phyloP scores from a whole-genome alignment of 768 basidiomycete genomes.

The Tricholoma furcatifolium region DNA sequence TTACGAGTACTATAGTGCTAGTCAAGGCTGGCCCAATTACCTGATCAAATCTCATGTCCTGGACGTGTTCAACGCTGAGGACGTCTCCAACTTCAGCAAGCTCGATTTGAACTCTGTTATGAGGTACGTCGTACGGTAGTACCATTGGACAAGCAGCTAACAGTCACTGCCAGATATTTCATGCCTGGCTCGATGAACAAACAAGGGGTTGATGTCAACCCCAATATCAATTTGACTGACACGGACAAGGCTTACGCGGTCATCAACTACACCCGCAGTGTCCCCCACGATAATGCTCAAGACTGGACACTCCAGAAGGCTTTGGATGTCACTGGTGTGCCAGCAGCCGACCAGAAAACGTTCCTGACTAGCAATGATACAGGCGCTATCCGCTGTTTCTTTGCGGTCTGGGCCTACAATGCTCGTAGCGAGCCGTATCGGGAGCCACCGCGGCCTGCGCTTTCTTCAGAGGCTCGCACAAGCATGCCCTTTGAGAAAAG shows the following conservation, averaged over 20 bases:
- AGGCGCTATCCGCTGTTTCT: neutral
- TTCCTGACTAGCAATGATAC: neutral
- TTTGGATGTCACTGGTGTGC: slow-evolving; percentile 4
- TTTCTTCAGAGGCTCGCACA: neutral
- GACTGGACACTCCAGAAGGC: slow-evolving; percentile 9
- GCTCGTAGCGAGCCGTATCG: neutral
- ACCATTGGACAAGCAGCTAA: neutral
- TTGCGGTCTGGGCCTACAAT: slow-evolving; percentile 3
- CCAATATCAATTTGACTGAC: slow-evolving; percentile 3
- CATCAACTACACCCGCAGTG: slow-evolving; percentile 8
- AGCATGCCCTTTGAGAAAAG: too few species aligned
- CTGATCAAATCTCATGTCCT: slow-evolving; percentile 10
- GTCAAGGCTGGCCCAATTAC: slow-evolving; percentile 3
- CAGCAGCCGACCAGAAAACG: neutral
- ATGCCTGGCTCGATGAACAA: slow-evolving; percentile 5
- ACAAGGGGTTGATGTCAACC: neutral
- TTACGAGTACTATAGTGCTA: slow-evolving; percentile 4
- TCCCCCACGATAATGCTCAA: slow-evolving; percentile 1
- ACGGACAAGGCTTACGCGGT: slow-evolving; percentile 11
- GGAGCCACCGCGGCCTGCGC: too few species aligned
- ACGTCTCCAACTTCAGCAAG: slow-evolving; percentile 8
- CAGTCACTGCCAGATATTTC: slow-evolving; percentile 3
- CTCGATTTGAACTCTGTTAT: slow-evolving; percentile 7
- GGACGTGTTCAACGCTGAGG: slow-evolving; percentile 5
- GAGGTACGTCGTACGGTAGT: neutral